Percentiles rank a stretch among this genome's conserved stretches.
Evolutionary conservation across 2,329 filamentous ascomycete genomes (phyloP).

Genomic region (Scedosporium aurantiacum): DNA sequence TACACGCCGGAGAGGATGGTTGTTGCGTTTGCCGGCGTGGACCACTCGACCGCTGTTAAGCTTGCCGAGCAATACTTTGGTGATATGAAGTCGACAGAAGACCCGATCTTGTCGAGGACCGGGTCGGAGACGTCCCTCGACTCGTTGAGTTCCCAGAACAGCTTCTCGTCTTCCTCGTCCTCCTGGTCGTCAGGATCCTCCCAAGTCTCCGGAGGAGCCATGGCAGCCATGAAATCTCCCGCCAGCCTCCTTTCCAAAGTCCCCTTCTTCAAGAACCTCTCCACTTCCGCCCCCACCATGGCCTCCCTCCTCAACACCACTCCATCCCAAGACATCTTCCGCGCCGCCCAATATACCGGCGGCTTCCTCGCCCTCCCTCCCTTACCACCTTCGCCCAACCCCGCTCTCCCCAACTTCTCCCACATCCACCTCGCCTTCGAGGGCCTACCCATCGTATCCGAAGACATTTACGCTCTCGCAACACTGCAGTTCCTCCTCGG

Average conservation of each 20-base stretch:
- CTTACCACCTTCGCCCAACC: conserved; percentile 67
- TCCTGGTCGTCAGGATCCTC: conserved; percentile 21
- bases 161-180: conserved; percentile 21
- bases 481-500: conserved; percentile 92
- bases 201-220: conserved; percentile 21
- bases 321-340: conserved; percentile 42
- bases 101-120: conserved; percentile 39
- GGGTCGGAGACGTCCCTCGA: conserved; percentile 47
- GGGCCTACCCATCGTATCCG: conserved; percentile 77
- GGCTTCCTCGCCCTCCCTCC: conserved; percentile 80
- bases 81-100: conserved; percentile 56
- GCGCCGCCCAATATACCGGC: conserved; percentile 77
- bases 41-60: conserved; percentile 67
- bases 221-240: conserved; percentile 14
- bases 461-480: conserved; percentile 92
- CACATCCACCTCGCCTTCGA: conserved; percentile 96
- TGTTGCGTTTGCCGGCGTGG: conserved; percentile 85
- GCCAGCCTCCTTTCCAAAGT: conserved; percentile 69
- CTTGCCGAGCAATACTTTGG: conserved; percentile 82
- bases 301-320: conserved; percentile 42
- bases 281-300: conserved; percentile 56
- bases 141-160: conserved; percentile 21
- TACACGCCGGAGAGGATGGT: conserved; percentile 88
- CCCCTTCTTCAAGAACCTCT: conserved; percentile 83
- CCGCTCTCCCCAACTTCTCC: conserved; percentile 68